Evolutionary conservation across 495 filamentous ascomycete genomes (phyloP).

Genomic region (Penicillium chermesinum): DNA sequence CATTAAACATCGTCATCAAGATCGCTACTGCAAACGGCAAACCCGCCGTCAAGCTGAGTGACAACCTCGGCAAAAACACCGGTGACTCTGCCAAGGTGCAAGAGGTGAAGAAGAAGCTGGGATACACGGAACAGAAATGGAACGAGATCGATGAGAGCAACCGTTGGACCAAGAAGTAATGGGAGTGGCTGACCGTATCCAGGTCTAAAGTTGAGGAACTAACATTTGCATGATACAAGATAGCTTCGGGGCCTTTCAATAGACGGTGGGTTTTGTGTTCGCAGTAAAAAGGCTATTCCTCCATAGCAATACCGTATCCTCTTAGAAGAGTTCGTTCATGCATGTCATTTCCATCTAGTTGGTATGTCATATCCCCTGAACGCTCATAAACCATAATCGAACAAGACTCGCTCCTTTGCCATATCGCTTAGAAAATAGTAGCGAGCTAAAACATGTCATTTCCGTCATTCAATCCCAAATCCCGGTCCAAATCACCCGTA

Average conservation of each 20-base stretch:
- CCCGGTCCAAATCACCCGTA: constrained; percentile 41
- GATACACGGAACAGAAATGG: constrained; percentile 84
- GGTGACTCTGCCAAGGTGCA: constrained; percentile 74
- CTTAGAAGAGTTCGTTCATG: too few species aligned
- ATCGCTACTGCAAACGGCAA: constrained; percentile 74
- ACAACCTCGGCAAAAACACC: constrained; percentile 95
- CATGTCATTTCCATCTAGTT: too few species aligned
- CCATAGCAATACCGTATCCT: too few species aligned
- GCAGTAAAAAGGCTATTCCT: too few species aligned
- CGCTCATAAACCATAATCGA: neutral
- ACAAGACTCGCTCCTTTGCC: neutral
- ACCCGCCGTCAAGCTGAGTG: constrained; percentile 92
- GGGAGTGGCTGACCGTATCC: too few species aligned
- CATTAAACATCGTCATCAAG: constrained; percentile 97
- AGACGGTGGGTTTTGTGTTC: too few species aligned
- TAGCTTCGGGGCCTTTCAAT: too few species aligned
- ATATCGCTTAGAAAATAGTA: neutral
- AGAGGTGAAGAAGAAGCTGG: constrained; percentile 76
- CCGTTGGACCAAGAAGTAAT: constrained; percentile 58
- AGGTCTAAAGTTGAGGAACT: too few species aligned
- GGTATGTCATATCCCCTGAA: neutral
- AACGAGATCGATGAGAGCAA: constrained; percentile 74
- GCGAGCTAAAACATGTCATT: constrained; percentile 34
- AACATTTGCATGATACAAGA: too few species aligned
- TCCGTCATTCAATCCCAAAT: constrained; percentile 32